Conservation (phyloP, 345 rosid genomes). For the Garcia nutans region DNA sequence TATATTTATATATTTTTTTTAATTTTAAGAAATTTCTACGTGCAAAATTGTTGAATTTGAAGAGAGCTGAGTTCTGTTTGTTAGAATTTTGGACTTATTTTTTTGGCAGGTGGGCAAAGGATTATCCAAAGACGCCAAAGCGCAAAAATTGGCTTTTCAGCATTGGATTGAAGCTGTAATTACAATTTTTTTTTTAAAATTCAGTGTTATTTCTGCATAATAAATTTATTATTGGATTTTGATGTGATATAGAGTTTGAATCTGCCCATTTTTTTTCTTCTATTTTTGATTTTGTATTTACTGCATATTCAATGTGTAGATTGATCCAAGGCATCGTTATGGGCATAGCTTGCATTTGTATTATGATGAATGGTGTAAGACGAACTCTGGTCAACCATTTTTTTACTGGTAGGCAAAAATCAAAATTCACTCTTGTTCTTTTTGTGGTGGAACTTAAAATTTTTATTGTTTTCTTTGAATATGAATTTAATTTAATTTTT, state of each 20-base stretch:
- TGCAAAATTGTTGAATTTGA: neutral
- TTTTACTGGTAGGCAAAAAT: conserved; percentile 63
- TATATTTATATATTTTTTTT: neutral
- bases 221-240: neutral
- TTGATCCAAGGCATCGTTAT: conserved; percentile 91
- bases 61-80: neutral
- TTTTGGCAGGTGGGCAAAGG: conserved; percentile 62
- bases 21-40: neutral
- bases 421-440: neutral
- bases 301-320: conserved; percentile 35
- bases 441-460: no score
- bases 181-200: neutral
- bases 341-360: conserved; percentile 79
- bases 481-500: neutral
- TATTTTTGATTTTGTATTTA: neutral
- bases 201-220: neutral
- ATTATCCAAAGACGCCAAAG: conserved; percentile 57
- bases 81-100: neutral
- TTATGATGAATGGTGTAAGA: conserved; percentile 71
- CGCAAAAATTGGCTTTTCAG: conserved; percentile 84
- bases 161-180: conserved; percentile 83
- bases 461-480: neutral
- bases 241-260: neutral
- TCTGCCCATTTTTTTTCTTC: neutral
- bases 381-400: conserved; percentile 84